A percentile compares a stretch with the other conserved stretches of the same genome.
phyloP scores from a whole-genome alignment of 1,139 yeast genomes.

The Magnusiomyces sp. region DNA sequence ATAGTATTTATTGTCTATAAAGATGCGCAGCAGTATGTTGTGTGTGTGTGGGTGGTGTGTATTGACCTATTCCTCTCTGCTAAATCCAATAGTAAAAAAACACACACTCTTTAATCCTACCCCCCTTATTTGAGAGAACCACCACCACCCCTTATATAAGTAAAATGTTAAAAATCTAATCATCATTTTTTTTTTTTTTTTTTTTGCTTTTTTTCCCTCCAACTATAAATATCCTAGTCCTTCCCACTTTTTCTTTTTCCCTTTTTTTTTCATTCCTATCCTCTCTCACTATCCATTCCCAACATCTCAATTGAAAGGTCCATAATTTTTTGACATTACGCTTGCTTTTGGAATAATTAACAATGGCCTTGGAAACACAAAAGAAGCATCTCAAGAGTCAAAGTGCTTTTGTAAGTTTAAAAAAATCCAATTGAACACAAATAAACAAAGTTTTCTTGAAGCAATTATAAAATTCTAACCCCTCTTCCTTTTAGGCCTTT shows the following conservation, averaged over 20 bases:
- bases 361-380: conserved; percentile 5
- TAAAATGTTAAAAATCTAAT: not conserved
- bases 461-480: not conserved
- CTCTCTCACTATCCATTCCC: not conserved
- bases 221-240: conserved; percentile 3
- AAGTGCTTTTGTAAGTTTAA: conserved; percentile 22
- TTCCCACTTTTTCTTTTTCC: not conserved
- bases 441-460: not conserved
- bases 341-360: not conserved
- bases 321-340: not conserved
- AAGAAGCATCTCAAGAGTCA: conserved; percentile 16
- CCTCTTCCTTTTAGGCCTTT: conserved; percentile 49
- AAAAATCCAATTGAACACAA: not conserved
- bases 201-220: not conserved
- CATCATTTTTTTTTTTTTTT: not conserved
- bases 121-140: no score
- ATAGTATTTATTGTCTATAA: no score
- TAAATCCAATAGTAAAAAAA: not conserved
- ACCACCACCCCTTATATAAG: no score
- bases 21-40: no score
- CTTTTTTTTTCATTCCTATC: not conserved
- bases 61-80: no score
- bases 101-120: not conserved
- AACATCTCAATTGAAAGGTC: not conserved
- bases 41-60: no score